Percentiles rank a stretch among this genome's conserved stretches.
Conservation (phyloP, 2,329 filamentous ascomycete genomes). For the Neofusicoccum parvum region DNA sequence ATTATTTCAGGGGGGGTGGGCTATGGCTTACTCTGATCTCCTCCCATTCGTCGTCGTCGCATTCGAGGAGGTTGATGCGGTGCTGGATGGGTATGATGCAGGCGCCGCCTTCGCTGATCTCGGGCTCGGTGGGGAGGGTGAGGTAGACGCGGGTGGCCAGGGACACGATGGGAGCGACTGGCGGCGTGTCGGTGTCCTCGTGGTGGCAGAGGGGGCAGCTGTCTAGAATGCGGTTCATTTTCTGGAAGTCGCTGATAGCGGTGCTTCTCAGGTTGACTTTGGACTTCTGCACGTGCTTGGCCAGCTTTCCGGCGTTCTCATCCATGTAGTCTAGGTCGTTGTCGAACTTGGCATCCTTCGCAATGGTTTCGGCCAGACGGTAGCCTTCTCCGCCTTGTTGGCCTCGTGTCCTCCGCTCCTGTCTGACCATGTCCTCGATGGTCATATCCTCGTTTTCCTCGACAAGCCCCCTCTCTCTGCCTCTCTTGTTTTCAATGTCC, state of each 20-base stretch:
- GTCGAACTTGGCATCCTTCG: constrained; percentile 87
- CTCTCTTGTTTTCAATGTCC: constrained; percentile 75
- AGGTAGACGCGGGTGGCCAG: constrained; percentile 84
- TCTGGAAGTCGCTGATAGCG: constrained; percentile 86
- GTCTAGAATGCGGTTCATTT: constrained; percentile 83
- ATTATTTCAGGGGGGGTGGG: neutral
- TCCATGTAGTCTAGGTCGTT: constrained; percentile 96
- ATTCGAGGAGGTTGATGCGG: constrained; percentile 87
- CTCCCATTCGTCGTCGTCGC: constrained; percentile 99
- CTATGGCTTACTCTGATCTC: constrained; percentile 66
- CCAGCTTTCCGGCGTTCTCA: constrained; percentile 90
- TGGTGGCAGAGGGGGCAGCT: constrained; percentile 89
- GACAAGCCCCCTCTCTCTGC: constrained; percentile 79
- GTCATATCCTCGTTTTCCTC: constrained; percentile 94
- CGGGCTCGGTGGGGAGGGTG: constrained; percentile 86
- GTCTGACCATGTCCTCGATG: constrained; percentile 94
- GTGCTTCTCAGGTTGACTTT: constrained; percentile 85
- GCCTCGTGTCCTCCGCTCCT: constrained; percentile 83
- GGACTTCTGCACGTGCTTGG: constrained; percentile 82
- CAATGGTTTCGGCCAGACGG: constrained; percentile 86
- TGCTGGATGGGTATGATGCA: constrained; percentile 90
- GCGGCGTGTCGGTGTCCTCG: constrained; percentile 75
- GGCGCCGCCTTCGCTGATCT: constrained; percentile 79
- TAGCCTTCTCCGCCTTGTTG: constrained; percentile 77
- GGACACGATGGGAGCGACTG: constrained; percentile 81